These are phyloP conservation scores for Dactylellina leptospora DNA, from an alignment of 2,329 filamentous ascomycete species.

Conservation along the genomic window DNA sequence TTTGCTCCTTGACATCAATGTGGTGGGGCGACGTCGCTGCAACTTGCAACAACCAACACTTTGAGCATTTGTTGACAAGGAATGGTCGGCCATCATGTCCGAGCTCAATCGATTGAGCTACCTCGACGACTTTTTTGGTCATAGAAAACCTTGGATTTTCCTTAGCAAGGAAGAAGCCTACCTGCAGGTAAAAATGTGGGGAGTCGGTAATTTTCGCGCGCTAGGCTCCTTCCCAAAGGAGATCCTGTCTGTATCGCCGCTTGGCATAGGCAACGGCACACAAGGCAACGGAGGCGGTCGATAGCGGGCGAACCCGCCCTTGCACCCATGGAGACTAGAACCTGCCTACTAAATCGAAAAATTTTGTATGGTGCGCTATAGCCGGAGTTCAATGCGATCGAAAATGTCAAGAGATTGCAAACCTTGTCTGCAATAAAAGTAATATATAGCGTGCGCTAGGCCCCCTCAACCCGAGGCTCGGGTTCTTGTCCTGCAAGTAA, in stretches of 20 bases:
- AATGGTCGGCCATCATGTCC: neutral
- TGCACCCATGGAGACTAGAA: constrained; percentile 6
- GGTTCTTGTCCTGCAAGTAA: constrained; percentile 18
- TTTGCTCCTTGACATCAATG: neutral
- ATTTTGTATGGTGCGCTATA: constrained; percentile 6
- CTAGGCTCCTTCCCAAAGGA: constrained; percentile 34
- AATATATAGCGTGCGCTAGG: constrained; percentile 25
- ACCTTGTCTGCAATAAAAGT: neutral
- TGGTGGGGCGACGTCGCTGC: neutral
- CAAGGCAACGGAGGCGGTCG: constrained; percentile 43
- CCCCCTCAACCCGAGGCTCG: constrained; percentile 15
- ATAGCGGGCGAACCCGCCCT: constrained; percentile 27
- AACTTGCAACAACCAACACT: constrained; percentile 36
- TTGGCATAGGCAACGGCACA: constrained; percentile 47
- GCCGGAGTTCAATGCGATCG: neutral
- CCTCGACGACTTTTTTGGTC: too few relatives aligned
- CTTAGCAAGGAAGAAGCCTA: constrained; percentile 10
- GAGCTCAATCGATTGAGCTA: too few relatives aligned
- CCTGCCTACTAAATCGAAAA: constrained; percentile 11
- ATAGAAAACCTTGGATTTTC: neutral
- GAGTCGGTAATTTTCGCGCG: constrained; percentile 35
- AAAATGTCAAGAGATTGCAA: constrained; percentile 5
- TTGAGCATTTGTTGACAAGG: neutral
- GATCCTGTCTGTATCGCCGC: constrained; percentile 16
- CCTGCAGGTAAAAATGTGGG: constrained; percentile 2